A percentile compares a stretch with the other conserved stretches of the same genome.
These are phyloP conservation scores for Gossypium arboreum DNA, from an alignment of 345 rosid species.

Conservation along the genomic window DNA sequence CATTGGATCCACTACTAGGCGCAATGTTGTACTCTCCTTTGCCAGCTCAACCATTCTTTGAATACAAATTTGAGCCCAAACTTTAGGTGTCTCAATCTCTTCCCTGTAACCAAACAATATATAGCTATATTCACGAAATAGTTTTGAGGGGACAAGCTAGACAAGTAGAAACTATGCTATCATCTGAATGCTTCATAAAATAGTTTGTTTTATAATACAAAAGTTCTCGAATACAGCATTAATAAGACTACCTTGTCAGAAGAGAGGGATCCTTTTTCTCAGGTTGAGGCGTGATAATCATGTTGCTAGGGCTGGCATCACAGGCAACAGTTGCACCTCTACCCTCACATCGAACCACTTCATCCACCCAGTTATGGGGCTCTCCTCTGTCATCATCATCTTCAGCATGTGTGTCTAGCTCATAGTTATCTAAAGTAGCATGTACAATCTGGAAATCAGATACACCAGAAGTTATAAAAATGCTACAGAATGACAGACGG, in stretches of 20 bases:
- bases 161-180: neutral
- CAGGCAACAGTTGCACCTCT: conserved; percentile 40
- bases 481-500: neutral
- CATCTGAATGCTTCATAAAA: neutral
- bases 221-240: neutral
- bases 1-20: conserved; percentile 79
- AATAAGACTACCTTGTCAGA: conserved; percentile 58
- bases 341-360: conserved; percentile 89
- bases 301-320: conserved; percentile 51
- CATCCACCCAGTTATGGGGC: conserved; percentile 87
- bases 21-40: conserved; percentile 80
- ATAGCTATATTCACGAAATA: neutral
- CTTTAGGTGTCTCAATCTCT: conserved; percentile 79
- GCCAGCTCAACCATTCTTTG: conserved; percentile 91
- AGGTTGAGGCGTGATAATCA: conserved; percentile 54
- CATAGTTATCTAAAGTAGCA: conserved; percentile 78
- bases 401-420: conserved; percentile 40
- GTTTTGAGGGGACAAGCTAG: neutral
- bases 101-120: conserved; percentile 41
- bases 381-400: conserved; percentile 54
- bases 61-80: conserved; percentile 91
- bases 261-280: conserved; percentile 73
- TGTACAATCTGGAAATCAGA: conserved; percentile 56
- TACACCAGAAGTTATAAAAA: neutral
- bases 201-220: neutral